Evolutionary conservation across 2,329 filamentous ascomycete genomes (phyloP), one percentile per base, ranked within the genome.

Genomic region (Furcasterigmium sp.): DNA sequence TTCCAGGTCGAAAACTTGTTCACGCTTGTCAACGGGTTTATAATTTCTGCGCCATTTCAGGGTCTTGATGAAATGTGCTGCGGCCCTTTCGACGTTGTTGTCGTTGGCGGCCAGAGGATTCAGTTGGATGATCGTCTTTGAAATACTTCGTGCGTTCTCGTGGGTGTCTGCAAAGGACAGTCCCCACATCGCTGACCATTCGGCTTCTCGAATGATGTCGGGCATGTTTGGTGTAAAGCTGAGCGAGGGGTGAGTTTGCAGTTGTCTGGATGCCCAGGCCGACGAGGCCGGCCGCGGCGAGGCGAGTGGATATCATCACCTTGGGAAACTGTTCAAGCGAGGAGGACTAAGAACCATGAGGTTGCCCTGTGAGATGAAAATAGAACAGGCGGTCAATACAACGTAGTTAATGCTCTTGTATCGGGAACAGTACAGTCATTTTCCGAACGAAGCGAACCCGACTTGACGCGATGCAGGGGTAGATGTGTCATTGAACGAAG

Each of bases 31-130:
- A 1, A 90, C 15, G 13, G 29, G 89, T 52, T 91, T 75, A 57
- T 82, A 82, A 59, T 84, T 72, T 64, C 85, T 86, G 47, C 91
- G 82, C 89, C 91, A 96, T 53, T 85, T 76, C 34, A 96, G 74
- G 1, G 90, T 91, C 56, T 84, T 82, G 46, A 70, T 73, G 36
- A 97, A 78, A 69, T 96, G 91, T 43, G 84, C 78, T 59, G 84
- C 82, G 14, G 91, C 87, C 59, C 83, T 83, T 42, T 73, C 71
- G 7, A 88, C 61, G 56, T 94, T 82, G 48, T 84, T 83, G 48
- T 83, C 81, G 62, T 96, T 96, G 60, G 91, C 91, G 53, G 91
- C 87, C 44, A 97, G 78, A 68, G 91, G 96, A 71, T 96, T 97
- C 61, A 95, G 89, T 39, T 96, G 73, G 41, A 96, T 79, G 54